Conservation (phyloP, 805 yeast genomes). For the Candida saitoana region DNA sequence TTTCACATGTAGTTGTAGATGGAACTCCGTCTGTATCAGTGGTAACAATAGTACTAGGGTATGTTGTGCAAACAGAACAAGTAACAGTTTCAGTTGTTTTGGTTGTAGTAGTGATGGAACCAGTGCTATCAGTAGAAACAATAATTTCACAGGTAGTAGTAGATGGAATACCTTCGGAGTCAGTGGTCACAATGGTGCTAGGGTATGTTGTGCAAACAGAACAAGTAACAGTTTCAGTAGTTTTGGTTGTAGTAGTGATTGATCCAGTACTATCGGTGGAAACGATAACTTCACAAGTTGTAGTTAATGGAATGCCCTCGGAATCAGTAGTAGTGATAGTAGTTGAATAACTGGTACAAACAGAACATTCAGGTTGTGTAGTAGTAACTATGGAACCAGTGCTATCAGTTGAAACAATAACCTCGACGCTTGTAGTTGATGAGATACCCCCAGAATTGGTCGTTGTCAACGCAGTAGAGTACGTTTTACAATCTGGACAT, state of each 20-base stretch:
- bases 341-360: slow-evolving; percentile 11
- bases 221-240: slow-evolving; percentile 2
- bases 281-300: slow-evolving; percentile 13
- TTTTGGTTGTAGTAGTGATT: slow-evolving; percentile 3
- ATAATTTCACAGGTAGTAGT: slow-evolving; percentile 13
- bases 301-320: slow-evolving; percentile 8
- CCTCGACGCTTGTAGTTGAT: slow-evolving; percentile 7
- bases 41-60: slow-evolving; percentile 11
- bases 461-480: neutral
- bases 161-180: slow-evolving; percentile 5
- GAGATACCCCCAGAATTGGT: neutral
- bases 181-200: slow-evolving; percentile 11
- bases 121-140: slow-evolving; percentile 11
- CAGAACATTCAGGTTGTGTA: slow-evolving; percentile 5
- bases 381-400: slow-evolving; percentile 4
- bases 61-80: slow-evolving; percentile 10
- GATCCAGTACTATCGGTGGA: slow-evolving; percentile 10
- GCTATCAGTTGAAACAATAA: slow-evolving; percentile 12
- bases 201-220: slow-evolving; percentile 11
- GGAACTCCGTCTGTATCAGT: slow-evolving; percentile 8
- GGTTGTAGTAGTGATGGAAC: slow-evolving; percentile 3
- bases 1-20: slow-evolving; percentile 11
- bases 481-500: neutral
- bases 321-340: slow-evolving; percentile 10
- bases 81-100: slow-evolving; percentile 1